Evolutionary conservation across 345 rosid genomes (phyloP).

Genomic region (Heritiera littoralis): DNA sequence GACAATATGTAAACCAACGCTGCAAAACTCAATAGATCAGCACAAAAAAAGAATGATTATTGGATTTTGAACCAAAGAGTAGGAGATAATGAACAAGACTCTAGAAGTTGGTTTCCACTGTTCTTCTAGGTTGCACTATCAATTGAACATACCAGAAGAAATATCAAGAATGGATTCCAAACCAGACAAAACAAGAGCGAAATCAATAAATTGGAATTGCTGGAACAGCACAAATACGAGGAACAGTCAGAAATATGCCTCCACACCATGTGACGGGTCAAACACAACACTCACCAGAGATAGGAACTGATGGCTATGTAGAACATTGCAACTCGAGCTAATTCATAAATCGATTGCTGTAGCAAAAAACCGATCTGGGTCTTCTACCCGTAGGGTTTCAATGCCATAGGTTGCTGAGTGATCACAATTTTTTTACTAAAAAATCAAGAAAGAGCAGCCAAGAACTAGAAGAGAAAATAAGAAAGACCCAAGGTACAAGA

Average conservation of each 20-base stretch:
- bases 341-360: conserved; percentile 11
- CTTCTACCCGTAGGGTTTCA: conserved; percentile 21
- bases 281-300: conserved; percentile 24
- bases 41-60: neutral
- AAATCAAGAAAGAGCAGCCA: neutral
- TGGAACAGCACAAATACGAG: neutral
- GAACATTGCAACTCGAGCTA: conserved; percentile 16
- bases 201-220: neutral
- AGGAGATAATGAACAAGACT: neutral
- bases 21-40: neutral
- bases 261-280: conserved; percentile 3
- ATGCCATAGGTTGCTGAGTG: neutral
- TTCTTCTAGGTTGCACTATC: conserved; percentile 7
- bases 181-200: neutral
- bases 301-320: neutral
- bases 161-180: neutral
- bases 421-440: conserved; percentile 12
- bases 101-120: neutral
- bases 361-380: conserved; percentile 18
- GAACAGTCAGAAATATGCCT: neutral
- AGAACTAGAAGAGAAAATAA: neutral
- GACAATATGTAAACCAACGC: neutral
- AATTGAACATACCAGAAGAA: neutral
- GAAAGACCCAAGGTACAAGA: conserved; percentile 14
- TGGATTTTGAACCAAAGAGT: neutral